Evolutionary conservation across 2,329 filamentous ascomycete species (phyloP), one percentile per base, ranked within the genome.

Genomic region (Fusarium nisikadoi): DNA sequence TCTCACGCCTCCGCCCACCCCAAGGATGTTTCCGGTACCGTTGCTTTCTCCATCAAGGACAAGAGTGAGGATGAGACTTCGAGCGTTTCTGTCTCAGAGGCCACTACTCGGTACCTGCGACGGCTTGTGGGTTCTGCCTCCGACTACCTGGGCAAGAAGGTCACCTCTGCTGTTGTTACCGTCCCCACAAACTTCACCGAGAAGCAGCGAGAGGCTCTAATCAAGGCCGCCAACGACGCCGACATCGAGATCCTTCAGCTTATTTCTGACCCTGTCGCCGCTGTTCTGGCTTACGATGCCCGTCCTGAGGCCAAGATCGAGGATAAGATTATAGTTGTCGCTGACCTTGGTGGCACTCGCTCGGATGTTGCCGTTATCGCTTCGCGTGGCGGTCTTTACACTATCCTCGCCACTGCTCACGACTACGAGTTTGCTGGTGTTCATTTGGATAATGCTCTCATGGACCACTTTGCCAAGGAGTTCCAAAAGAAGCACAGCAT

Each of bases 391-490:
- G 96, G 96, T 80, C 95, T 98, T 86, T 98, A 98, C 88, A 98
- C 94, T 68, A 91, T 98, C 77, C 88, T 99, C 65, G 94, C 96
- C 25, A 97, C 95, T 17, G 90, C 92, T 35, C 96, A 98, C 85
- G 96, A 99, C 86, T 98, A 97, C 84, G 95, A 98, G 80, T 93
- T 95, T 75, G 91, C 93, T 62, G 96, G 96, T 79, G 88, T 90
- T 39, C 91, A 94, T 74, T 88, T 99, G 63, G 96, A 99, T 85
- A 89, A 96, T 81, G 92, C 95, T 54, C 88, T 99, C 65, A 93
- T 97, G 81, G 95, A 99, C 81, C 92, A 98, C 87, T 98, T 98
- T 77, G 93, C 95, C 77, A 99, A 99, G 88, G 96, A 99, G 84
- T 99, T 99, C 85, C 89, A 96, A 80, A 98, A 99, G 90, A 97